A percentile compares a stretch with the other conserved stretches of the same genome.
Conservation (phyloP, 2,329 filamentous ascomycete species). For the Nigrospora sphaerica region DNA sequence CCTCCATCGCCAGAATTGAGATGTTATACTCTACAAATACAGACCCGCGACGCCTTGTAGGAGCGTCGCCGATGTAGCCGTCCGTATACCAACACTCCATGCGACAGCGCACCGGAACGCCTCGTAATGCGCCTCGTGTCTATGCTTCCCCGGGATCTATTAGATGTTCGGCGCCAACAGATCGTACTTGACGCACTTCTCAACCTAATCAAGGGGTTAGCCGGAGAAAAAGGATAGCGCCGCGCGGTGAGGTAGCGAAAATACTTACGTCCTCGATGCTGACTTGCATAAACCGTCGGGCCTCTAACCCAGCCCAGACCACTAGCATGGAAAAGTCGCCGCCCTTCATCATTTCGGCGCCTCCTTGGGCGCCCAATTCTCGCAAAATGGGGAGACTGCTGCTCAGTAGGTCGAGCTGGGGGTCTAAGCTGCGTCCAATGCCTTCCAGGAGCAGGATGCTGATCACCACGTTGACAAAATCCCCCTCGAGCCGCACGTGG, state of each 20-base stretch:
- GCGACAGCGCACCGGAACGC: too few species aligned
- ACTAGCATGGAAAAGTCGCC: conserved; percentile 81
- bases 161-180: conserved; percentile 81
- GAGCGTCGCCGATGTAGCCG: too few species aligned
- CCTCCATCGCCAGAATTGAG: too few species aligned
- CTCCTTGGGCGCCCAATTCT: conserved; percentile 74
- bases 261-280: conserved; percentile 75
- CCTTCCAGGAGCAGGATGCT: conserved; percentile 90
- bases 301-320: conserved; percentile 87
- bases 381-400: conserved; percentile 86
- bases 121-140: too few species aligned
- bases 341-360: conserved; percentile 60
- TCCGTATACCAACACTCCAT: too few species aligned
- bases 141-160: background rate
- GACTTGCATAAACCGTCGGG: conserved; percentile 80
- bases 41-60: too few species aligned
- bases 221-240: background rate
- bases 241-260: background rate
- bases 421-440: conserved; percentile 82
- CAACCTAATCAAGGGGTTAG: conserved; percentile 46
- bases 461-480: conserved; percentile 97
- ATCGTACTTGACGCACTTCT: conserved; percentile 87
- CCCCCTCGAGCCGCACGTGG: conserved; percentile 90
- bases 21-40: too few species aligned
- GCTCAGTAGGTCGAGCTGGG: conserved; percentile 76